Evolutionary conservation across 345 rosid genomes (phyloP).

Genomic region (Melaleuca quinquenervia): DNA sequence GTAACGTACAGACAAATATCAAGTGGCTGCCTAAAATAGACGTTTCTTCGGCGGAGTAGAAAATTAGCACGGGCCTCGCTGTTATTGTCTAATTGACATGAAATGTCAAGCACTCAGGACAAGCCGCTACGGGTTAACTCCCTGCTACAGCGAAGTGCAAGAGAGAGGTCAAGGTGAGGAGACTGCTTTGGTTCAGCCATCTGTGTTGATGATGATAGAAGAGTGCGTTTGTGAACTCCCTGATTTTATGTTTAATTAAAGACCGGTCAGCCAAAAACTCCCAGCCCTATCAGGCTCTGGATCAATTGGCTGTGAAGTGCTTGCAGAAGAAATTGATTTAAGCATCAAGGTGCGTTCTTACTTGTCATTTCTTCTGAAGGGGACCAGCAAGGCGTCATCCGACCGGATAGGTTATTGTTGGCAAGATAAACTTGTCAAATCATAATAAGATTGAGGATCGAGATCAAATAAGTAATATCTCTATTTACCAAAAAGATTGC

Average conservation of each 20-base stretch:
- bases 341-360: not conserved
- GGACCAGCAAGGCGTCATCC: not conserved
- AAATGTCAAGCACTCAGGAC: not conserved
- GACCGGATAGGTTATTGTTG: not conserved
- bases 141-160: not conserved
- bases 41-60: not conserved
- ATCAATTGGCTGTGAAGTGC: not conserved
- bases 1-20: not conserved
- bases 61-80: not conserved
- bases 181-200: not conserved
- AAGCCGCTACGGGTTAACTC: not conserved
- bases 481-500: too few species aligned
- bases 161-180: not conserved
- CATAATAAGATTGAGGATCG: too few species aligned
- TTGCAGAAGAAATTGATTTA: not conserved
- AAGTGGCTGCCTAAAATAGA: not conserved
- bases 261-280: not conserved
- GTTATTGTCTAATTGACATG: not conserved
- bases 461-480: too few species aligned
- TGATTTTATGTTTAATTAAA: not conserved
- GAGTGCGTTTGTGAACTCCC: not conserved
- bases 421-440: too few species aligned
- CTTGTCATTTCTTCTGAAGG: not conserved
- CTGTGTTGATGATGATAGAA: not conserved
- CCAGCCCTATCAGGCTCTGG: not conserved